A percentile compares a stretch with the other conserved stretches of the same genome.
Conservation (phyloP, 1,139 yeast species). For the Debaryomyces robertsiae region DNA sequence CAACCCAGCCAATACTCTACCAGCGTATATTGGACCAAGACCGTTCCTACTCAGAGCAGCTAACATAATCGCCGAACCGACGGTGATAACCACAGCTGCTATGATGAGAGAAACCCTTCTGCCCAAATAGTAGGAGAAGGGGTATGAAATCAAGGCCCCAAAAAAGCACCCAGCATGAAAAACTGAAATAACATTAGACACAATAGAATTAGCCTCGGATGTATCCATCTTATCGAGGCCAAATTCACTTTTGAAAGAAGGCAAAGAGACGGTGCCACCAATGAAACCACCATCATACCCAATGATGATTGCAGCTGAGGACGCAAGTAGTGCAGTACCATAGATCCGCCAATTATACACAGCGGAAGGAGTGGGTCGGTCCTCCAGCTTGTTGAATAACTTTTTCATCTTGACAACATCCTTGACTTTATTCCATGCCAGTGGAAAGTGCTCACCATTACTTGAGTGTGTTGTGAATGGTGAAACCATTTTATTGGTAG, state of each 20-base stretch:
- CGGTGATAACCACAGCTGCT: conserved; percentile 37
- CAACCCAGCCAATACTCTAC: conserved; percentile 44
- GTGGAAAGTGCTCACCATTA: background rate
- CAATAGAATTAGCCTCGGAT: conserved; percentile 12
- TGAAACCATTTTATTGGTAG: background rate
- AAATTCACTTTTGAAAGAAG: conserved; percentile 39
- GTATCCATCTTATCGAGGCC: conserved; percentile 25
- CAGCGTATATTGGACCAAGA: conserved; percentile 45
- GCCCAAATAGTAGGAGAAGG: conserved; percentile 40
- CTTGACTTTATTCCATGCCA: conserved; percentile 1
- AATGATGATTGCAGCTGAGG: conserved; percentile 40
- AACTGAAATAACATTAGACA: conserved; percentile 44
- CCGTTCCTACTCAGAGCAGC: conserved; percentile 34
- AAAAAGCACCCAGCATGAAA: conserved; percentile 50
- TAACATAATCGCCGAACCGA: conserved; percentile 45
- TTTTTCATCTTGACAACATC: conserved; percentile 23
- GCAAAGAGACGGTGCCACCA: conserved; percentile 45
- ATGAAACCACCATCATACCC: conserved; percentile 50
- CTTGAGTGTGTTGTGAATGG: conserved; percentile 3
- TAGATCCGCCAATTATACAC: conserved; percentile 42
- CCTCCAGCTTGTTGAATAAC: conserved; percentile 38
- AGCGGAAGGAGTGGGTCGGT: conserved; percentile 41
- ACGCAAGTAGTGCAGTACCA: conserved; percentile 41
- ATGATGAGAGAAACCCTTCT: conserved; percentile 36
- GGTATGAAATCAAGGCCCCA: conserved; percentile 46